Percentiles rank a stretch among this genome's conserved stretches.
phyloP scores from a whole-genome alignment of 768 basidiomycete species.

The Candolleomyces aberdarensis region DNA sequence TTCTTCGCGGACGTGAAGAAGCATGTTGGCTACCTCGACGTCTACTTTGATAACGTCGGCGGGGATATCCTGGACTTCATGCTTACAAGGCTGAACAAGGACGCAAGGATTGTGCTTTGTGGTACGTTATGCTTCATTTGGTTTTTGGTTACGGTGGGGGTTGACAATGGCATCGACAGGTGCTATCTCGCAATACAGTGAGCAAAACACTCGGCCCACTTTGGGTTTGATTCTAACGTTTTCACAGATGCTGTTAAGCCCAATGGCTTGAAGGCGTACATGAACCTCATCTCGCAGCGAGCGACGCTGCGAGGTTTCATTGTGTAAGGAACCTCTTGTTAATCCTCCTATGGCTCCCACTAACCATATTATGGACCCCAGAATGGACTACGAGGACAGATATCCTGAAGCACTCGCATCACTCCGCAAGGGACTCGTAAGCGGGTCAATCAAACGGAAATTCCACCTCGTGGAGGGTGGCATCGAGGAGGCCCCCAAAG shows the following conservation, averaged over 20 bases:
- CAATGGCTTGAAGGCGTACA: constrained; percentile 63
- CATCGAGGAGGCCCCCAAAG: constrained; percentile 65
- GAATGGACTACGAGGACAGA: constrained; percentile 69
- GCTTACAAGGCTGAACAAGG: constrained; percentile 68
- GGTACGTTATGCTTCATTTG: constrained; percentile 43
- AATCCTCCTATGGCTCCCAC: not conserved
- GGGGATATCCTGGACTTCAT: constrained; percentile 81
- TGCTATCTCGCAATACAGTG: constrained; percentile 84
- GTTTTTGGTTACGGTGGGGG: not conserved
- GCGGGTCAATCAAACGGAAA: constrained; percentile 74
- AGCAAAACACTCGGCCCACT: constrained; percentile 16
- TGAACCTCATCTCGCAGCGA: constrained; percentile 69
- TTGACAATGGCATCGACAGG: constrained; percentile 35
- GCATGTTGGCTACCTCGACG: constrained; percentile 74
- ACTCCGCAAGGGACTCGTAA: constrained; percentile 52
- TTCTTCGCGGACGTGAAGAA: constrained; percentile 75
- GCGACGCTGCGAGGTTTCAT: constrained; percentile 85
- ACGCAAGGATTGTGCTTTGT: constrained; percentile 77
- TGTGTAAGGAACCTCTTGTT: constrained; percentile 43
- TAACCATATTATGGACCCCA: constrained; percentile 21
- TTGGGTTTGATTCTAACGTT: not conserved
- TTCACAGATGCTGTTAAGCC: constrained; percentile 53
- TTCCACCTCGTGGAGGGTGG: constrained; percentile 77
- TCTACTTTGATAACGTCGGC: constrained; percentile 82
- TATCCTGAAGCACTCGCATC: constrained; percentile 58